Conservation (phyloP, 805 yeast genomes). For the Candida verbasci region DNA sequence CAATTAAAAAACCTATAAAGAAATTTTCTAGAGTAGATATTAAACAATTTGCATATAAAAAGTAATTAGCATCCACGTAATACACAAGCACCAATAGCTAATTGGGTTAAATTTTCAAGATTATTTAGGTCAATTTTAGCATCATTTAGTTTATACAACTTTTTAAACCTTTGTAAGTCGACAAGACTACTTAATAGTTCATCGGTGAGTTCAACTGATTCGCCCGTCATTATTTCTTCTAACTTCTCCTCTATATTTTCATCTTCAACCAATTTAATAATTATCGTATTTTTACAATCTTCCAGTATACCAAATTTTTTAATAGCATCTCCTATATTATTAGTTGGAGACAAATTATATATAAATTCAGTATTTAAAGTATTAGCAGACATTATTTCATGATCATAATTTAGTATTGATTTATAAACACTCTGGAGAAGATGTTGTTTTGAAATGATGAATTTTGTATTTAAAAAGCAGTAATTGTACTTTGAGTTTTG, state of each 20-base stretch:
- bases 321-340: conserved; percentile 68
- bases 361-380: conserved; percentile 69
- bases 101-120: conserved; percentile 31
- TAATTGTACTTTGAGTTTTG: conserved; percentile 50
- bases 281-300: conserved; percentile 41
- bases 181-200: conserved; percentile 15
- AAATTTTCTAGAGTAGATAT: conserved; percentile 6
- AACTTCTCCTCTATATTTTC: conserved; percentile 9
- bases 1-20: not conserved
- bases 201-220: conserved; percentile 18
- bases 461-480: conserved; percentile 61
- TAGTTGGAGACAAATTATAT: conserved; percentile 63
- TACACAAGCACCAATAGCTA: conserved; percentile 45
- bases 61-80: conserved; percentile 37
- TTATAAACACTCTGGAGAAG: conserved; percentile 56
- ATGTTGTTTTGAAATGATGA: conserved; percentile 59
- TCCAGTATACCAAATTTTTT: conserved; percentile 65
- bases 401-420: conserved; percentile 48
- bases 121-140: conserved; percentile 15
- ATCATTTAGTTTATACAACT: conserved; percentile 34
- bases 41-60: conserved; percentile 9
- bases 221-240: conserved; percentile 7
- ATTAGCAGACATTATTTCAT: conserved; percentile 53
- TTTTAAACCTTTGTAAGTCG: conserved; percentile 28
- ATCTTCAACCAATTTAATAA: conserved; percentile 42